Evolutionary conservation across 345 rosid species (phyloP), one percentile per base, ranked within the genome.

Genomic region (Kernera saxatilis): DNA sequence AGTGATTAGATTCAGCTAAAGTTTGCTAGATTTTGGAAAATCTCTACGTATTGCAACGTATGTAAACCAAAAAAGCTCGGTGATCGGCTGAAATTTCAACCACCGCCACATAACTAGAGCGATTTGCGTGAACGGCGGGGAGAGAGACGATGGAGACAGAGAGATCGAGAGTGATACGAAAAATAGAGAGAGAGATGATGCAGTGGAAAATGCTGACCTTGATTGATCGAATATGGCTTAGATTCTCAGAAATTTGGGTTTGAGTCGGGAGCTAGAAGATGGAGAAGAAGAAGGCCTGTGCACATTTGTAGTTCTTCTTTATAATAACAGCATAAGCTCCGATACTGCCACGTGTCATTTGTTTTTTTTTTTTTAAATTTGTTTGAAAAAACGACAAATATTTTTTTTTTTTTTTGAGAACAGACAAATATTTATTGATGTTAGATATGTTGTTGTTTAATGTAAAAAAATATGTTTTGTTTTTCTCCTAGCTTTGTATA

Each of bases 271-370:
- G 67, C 51, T 46, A 21, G 64, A 68, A 30, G 72, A 43, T 18
- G 64, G 39, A 40, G 65, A 40, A 23, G 27, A 17, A 30, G 23
- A 17, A 19, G 51, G 10, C 51, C 9, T 39, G 4, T 70, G 60
- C 60, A 52, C 60, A 5, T 60, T 70, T 70, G 75, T 70, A 49
- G 52, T 37, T 37, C 32, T 49, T 70, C 74, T 70, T 49, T 48
- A 9, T 18, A 5, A 5, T 6, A 12, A 6, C 74, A 26, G 68
- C 75, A 22, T 59, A 0, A 17, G 30, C 67, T 29, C 13, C 5
- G 40, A 17, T 48, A 23, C 60, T 60, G 75, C 75, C 75, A 71
- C 75, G 75, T 60, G 68, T 71, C 23, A 8, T 19, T 8, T 48
- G 7, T 4, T 23, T 52, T 17, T 23, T 8, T 29, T 57, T 18